Conservation (phyloP, 805 yeast genomes). For the Suhomyces faveliae region DNA sequence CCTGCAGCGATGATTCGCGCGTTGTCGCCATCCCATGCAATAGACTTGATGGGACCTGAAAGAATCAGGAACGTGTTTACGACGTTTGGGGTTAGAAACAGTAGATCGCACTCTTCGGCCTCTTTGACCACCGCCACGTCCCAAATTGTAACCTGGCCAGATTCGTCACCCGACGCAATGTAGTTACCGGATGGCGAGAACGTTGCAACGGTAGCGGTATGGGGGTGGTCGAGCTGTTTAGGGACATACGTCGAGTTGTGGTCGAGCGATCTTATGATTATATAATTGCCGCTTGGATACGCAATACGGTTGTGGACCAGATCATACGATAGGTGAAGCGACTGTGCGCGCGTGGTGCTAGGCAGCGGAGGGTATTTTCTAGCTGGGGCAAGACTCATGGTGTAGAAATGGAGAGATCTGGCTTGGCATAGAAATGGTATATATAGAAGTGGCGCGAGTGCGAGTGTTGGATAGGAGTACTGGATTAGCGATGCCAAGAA, state of each 20-base stretch:
- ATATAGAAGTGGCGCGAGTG: no score
- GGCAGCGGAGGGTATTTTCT: slow-evolving; percentile 73
- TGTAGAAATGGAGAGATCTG: no score
- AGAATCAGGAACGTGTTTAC: slow-evolving; percentile 82
- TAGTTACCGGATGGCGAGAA: slow-evolving; percentile 90
- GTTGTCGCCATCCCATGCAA: slow-evolving; percentile 91
- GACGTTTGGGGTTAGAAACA: no score
- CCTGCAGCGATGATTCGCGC: slow-evolving; percentile 91
- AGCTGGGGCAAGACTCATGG: slow-evolving; percentile 31
- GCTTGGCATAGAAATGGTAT: no score
- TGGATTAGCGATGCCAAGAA: no score
- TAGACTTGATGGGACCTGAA: slow-evolving; percentile 75
- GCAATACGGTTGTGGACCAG: slow-evolving; percentile 64
- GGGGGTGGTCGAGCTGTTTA: slow-evolving; percentile 71
- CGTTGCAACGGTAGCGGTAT: slow-evolving; percentile 74
- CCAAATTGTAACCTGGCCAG: slow-evolving; percentile 92
- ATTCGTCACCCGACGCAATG: slow-evolving; percentile 86
- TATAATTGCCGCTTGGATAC: slow-evolving; percentile 79
- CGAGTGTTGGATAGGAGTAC: no score
- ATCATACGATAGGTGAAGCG: slow-evolving; percentile 77
- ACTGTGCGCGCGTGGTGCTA: slow-evolving; percentile 64
- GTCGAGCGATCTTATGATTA: slow-evolving; percentile 65
- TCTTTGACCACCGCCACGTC: slow-evolving; percentile 47
- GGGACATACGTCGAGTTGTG: slow-evolving; percentile 43
- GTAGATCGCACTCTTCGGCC: no score